These are phyloP conservation scores for Pichia cactophila DNA, from an alignment of 1,139 yeast species.

Conservation along the genomic window DNA sequence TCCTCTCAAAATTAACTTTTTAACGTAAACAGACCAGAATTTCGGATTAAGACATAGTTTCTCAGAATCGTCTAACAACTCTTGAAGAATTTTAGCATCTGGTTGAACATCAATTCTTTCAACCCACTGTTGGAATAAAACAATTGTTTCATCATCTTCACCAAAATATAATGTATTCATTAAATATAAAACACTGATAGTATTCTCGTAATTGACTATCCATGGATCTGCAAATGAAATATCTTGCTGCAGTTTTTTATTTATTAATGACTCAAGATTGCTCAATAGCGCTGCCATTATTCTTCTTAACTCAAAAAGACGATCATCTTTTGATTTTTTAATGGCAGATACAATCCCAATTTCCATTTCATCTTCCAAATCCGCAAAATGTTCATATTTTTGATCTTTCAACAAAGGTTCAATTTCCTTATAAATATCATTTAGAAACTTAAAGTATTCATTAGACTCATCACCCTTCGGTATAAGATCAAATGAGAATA, in stretches of 20 bases:
- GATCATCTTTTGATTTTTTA: slow-evolving; percentile 16
- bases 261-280: slow-evolving; percentile 19
- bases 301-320: slow-evolving; percentile 15
- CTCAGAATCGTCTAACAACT: slow-evolving; percentile 26
- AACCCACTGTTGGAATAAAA: slow-evolving; percentile 49
- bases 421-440: slow-evolving; percentile 18
- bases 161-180: slow-evolving; percentile 48
- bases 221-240: slow-evolving; percentile 16
- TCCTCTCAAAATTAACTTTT: slow-evolving; percentile 57
- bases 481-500: slow-evolving; percentile 35
- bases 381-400: slow-evolving; percentile 20
- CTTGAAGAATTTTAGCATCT: slow-evolving; percentile 38
- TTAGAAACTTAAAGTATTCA: slow-evolving; percentile 32
- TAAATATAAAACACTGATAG: slow-evolving; percentile 48
- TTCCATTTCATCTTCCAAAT: slow-evolving; percentile 18
- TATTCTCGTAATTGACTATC: slow-evolving; percentile 39
- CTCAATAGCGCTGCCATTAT: slow-evolving; percentile 17
- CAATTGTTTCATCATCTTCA: slow-evolving; percentile 38
- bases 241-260: slow-evolving; percentile 13
- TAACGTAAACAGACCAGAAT: slow-evolving; percentile 58
- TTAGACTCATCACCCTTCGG: slow-evolving; percentile 30
- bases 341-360: slow-evolving; percentile 25
- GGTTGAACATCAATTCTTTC: slow-evolving; percentile 62
- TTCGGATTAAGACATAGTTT: slow-evolving; percentile 39
- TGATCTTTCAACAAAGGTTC: slow-evolving; percentile 24